Evolutionary conservation across 106 monocot species (phyloP).

Genomic region (Apostasia ramifera): DNA sequence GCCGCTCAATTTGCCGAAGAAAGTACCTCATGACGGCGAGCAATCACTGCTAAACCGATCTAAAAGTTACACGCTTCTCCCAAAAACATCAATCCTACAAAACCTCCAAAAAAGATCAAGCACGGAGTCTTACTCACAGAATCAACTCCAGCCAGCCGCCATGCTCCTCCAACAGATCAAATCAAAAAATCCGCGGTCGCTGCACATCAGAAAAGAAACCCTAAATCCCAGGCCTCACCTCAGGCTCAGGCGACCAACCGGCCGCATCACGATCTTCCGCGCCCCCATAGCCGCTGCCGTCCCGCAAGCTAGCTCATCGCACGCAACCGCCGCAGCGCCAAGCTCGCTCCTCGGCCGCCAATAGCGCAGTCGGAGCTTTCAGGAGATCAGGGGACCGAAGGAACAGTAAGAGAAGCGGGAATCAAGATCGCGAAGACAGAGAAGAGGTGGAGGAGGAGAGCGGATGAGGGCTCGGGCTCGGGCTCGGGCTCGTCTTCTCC

Average conservation of each 20-base stretch:
- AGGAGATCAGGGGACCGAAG: neutral
- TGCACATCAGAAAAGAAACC: neutral
- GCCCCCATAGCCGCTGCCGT: neutral
- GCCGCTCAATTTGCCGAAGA: slow-evolving; percentile 29
- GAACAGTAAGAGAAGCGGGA: neutral
- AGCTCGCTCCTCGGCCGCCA: neutral
- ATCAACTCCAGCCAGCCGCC: neutral
- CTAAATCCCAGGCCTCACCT: slow-evolving; percentile 12
- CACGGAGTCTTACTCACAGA: slow-evolving; percentile 7
- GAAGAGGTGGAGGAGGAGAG: neutral
- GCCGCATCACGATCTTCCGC: slow-evolving; percentile 4
- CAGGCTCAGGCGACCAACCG: slow-evolving; percentile 8
- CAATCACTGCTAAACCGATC: neutral
- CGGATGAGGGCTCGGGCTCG: neutral
- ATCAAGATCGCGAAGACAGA: neutral
- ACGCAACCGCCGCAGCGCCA: neutral
- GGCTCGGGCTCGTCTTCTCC: neutral
- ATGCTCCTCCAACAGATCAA: neutral
- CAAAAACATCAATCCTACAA: neutral
- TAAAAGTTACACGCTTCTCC: neutral
- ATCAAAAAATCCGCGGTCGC: neutral
- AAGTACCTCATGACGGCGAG: slow-evolving; percentile 33
- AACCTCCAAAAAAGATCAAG: neutral
- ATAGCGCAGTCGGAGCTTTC: neutral
- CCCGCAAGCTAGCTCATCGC: too few relatives aligned